Conservation (phyloP, 306 rosid species). For the Lathyrus aphaca region DNA sequence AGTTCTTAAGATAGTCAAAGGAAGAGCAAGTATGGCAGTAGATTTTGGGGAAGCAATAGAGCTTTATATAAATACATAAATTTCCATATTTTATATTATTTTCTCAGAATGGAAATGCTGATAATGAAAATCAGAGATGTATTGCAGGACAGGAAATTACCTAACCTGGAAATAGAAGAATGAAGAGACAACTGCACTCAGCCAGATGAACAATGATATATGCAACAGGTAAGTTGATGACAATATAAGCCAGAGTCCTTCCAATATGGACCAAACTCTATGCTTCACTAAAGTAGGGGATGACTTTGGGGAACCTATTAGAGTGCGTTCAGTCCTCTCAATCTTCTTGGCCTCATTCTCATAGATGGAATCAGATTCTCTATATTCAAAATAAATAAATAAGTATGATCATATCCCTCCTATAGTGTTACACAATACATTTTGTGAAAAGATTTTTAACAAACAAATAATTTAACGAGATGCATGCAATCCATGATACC, state of each 20-base stretch:
- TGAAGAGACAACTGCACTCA: conserved; percentile 90
- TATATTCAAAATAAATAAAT: conserved; percentile 42
- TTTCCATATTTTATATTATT: conserved; percentile 21
- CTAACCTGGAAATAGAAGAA: conserved; percentile 93
- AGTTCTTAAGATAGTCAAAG: conserved; percentile 9
- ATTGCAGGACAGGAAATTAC: conserved; percentile 17
- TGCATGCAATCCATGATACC: conserved; percentile 13
- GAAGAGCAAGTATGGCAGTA: conserved; percentile 9
- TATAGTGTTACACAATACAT: conserved; percentile 18
- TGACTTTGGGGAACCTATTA: conserved; percentile 56
- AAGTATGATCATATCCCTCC: conserved; percentile 17
- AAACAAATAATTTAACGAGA: conserved; percentile 22
- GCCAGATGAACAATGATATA: conserved; percentile 86
- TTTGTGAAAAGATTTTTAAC: conserved; percentile 1
- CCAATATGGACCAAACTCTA: conserved; percentile 75
- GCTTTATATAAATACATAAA: background rate
- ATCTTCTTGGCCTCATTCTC: conserved; percentile 52
- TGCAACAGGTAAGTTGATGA: conserved; percentile 83
- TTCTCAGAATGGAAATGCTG: conserved; percentile 6
- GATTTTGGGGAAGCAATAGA: conserved; percentile 13
- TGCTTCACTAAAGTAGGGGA: conserved; percentile 53
- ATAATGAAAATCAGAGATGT: conserved; percentile 26
- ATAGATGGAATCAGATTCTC: conserved; percentile 55
- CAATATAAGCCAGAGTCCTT: conserved; percentile 81
- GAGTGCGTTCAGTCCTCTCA: conserved; percentile 42